Evolutionary conservation across 192 early-diverging fungal genomes (phyloP).

Genomic region (Gaertneriomyces sp.): DNA sequence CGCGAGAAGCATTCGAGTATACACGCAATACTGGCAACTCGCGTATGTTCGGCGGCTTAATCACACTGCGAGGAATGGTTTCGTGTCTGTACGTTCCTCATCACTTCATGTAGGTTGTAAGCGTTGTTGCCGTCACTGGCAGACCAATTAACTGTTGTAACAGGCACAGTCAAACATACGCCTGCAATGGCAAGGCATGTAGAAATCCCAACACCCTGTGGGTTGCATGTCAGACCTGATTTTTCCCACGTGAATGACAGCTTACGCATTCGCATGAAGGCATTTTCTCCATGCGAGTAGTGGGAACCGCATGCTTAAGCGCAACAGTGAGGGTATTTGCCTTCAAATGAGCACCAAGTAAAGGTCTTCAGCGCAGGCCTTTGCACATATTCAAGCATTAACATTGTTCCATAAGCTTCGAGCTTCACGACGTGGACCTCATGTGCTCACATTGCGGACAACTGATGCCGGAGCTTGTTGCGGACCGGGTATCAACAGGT

Average conservation of each 20-base stretch:
- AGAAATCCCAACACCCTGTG: slow-evolving; percentile 13
- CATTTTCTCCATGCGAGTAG: not conserved
- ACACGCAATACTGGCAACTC: not conserved
- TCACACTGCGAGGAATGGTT: slow-evolving; percentile 9
- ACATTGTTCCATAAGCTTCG: not conserved
- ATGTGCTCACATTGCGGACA: slow-evolving; percentile 14
- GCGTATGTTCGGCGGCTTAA: not conserved
- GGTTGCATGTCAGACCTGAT: not conserved
- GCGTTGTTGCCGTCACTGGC: not conserved
- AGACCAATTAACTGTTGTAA: not conserved
- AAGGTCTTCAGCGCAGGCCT: not conserved
- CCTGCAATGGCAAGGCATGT: slow-evolving; percentile 15
- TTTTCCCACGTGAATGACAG: not conserved
- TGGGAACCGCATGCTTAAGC: not conserved
- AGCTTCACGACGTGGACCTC: slow-evolving; percentile 17
- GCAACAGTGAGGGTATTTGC: not conserved
- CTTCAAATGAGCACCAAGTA: slow-evolving; percentile 2
- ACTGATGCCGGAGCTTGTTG: slow-evolving; percentile 8
- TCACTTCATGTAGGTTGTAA: not conserved
- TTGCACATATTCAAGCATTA: not conserved
- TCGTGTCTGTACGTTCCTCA: slow-evolving; percentile 5
- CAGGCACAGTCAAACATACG: slow-evolving; percentile 3
- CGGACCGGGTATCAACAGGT: slow-evolving; percentile 17
- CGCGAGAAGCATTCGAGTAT: too few relatives aligned
- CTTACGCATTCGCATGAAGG: not conserved